Evolutionary conservation across 495 filamentous ascomycete genomes (phyloP).

Genomic region (Astrothelium subdiscretum): DNA sequence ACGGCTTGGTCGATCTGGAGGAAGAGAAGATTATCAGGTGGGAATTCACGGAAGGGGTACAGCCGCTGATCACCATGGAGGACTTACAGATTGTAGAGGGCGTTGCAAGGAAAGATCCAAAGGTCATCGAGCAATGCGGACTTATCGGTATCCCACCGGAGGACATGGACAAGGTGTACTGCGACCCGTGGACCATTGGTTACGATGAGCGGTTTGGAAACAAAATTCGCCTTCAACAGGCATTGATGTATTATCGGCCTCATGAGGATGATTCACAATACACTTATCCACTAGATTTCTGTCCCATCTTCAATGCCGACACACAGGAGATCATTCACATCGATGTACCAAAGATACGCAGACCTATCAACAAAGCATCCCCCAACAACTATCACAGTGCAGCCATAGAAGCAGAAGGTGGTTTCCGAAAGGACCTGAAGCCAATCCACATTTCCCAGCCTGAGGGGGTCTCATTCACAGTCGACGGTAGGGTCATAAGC

Average conservation of each 20-base stretch:
- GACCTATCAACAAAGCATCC: constrained; percentile 61
- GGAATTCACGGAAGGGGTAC: constrained; percentile 66
- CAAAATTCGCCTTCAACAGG: constrained; percentile 74
- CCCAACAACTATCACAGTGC: constrained; percentile 73
- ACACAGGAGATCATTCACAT: constrained; percentile 78
- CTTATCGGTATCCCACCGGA: constrained; percentile 74
- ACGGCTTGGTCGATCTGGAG: constrained; percentile 72
- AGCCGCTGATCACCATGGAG: constrained; percentile 93
- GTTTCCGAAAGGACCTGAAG: constrained; percentile 71
- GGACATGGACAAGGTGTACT: constrained; percentile 90
- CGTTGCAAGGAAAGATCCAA: constrained; percentile 65
- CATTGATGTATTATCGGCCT: constrained; percentile 91
- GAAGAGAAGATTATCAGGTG: constrained; percentile 60
- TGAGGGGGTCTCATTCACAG: constrained; percentile 82
- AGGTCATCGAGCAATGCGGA: constrained; percentile 85
- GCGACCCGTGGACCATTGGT: constrained; percentile 91
- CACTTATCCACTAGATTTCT: constrained; percentile 86
- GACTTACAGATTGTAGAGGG: constrained; percentile 83
- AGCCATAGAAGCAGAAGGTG: constrained; percentile 60
- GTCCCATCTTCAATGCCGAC: constrained; percentile 80
- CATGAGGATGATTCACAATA: constrained; percentile 82
- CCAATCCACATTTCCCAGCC: constrained; percentile 95
- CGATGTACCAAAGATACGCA: constrained; percentile 69
- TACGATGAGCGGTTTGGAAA: constrained; percentile 86
- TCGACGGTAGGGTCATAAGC: constrained; percentile 63